These are phyloP conservation scores for Colletotrichum spinosum DNA, from an alignment of 2,329 filamentous ascomycete genomes.

Conservation along the genomic window DNA sequence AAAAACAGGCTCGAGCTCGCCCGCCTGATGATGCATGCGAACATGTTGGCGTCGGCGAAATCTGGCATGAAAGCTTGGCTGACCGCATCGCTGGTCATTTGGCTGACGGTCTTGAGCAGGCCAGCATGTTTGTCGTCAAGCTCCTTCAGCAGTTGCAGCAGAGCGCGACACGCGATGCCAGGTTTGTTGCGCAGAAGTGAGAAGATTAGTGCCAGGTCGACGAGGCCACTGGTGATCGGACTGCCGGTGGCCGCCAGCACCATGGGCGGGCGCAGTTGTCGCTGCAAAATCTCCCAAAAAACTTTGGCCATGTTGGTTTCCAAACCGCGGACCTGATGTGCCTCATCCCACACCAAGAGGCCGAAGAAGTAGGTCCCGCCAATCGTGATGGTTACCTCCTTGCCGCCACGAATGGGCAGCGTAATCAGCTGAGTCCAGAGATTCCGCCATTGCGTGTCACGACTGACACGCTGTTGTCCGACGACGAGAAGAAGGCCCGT, in stretches of 20 bases:
- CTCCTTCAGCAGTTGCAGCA: neutral
- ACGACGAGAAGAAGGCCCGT: neutral
- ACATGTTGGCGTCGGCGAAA: neutral
- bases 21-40: neutral
- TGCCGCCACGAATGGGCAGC: no score
- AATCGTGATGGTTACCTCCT: no score
- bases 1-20: neutral
- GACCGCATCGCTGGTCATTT: neutral
- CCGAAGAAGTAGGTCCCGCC: no score
- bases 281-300: conserved; percentile 1
- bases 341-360: no score
- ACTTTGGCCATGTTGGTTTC: conserved; percentile 2
- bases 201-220: neutral
- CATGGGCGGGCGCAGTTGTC: neutral
- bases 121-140: neutral
- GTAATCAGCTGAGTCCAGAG: no score
- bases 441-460: neutral
- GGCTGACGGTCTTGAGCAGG: neutral
- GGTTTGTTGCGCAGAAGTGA: neutral
- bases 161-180: no score
- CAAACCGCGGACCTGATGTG: neutral
- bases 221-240: neutral
- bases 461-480: neutral
- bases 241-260: neutral
- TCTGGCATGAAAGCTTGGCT: neutral